Evolutionary conservation across 2,329 filamentous ascomycete genomes (phyloP), one percentile per base, ranked within the genome.

Genomic region (Epichloe scottii): DNA sequence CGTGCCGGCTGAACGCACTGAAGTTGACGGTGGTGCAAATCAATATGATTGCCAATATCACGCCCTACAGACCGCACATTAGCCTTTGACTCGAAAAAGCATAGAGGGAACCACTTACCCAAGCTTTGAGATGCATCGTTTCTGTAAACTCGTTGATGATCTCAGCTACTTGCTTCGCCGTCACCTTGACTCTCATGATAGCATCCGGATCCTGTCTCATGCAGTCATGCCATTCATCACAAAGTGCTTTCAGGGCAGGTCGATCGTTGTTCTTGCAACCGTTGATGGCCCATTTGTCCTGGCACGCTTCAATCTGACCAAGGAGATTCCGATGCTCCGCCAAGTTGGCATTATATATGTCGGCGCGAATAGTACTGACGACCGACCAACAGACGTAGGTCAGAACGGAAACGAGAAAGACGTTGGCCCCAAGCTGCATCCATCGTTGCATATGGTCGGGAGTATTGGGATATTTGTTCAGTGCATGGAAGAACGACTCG

Each of bases 71-170:
- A 6, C 5, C 15, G 15, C 12, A 11, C 7, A 14, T 46, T 49
- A 45, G 45, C 23, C 19, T 26, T 17, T 46, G n/a, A 12, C 15
- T 15, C 10, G 1, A 34, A 34, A 2, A 17, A 12, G 6, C 5
- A 10, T 14, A 39, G 7, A 12, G 35, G 17, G 34, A 12, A 23
- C 6, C 10, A 65, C 74, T 57, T 66, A 79, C 77, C 69, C 76
- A 77, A 10, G 77, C 75, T 67, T 96, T 96, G 67, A 88, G 85
- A 56, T 85, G 89, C 66, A 97, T 90, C 5, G 87, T 83, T 59
- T 95, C 89, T 4, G 95, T 84, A 65, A 97, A 96, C 60, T 85
- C 85, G 64, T 97, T 96, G 67, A 97, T 84, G 40, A 98, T 95
- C 62, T 89, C 82, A 1, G 91, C 91, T 63, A 96, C 86, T 26